Percentiles rank a stretch among this genome's conserved stretches.
These are phyloP conservation scores for Neurospora sp. DNA, from an alignment of 495 filamentous ascomycete species.

Conservation along the genomic window DNA sequence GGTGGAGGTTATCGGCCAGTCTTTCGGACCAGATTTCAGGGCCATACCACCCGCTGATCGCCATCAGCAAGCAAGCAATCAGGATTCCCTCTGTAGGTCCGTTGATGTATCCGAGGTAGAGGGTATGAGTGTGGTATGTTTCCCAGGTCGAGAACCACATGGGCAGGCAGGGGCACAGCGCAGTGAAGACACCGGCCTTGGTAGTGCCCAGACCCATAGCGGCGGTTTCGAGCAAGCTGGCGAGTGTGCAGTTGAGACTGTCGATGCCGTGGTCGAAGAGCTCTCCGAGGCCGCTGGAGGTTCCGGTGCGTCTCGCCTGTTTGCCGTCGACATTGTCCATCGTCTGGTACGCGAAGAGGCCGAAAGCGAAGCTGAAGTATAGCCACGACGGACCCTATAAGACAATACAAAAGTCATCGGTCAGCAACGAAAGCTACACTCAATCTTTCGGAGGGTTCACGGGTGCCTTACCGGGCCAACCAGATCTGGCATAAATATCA, in stretches of 20 bases:
- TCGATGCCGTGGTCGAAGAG: conserved; percentile 99
- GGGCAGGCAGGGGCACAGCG: conserved; percentile 78
- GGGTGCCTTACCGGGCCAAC: conserved; percentile 64
- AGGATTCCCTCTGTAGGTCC: conserved; percentile 94
- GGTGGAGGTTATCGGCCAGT: conserved; percentile 42
- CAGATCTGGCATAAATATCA: conserved; percentile 81
- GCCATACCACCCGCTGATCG: conserved; percentile 75
- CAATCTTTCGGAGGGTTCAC: background rate
- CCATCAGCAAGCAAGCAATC: conserved; percentile 77
- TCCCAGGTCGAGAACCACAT: conserved; percentile 99
- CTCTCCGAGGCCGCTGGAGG: conserved; percentile 88
- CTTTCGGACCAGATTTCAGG: conserved; percentile 77
- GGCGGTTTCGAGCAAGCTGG: conserved; percentile 75
- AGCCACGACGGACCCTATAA: conserved; percentile 74
- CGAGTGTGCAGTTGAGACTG: conserved; percentile 91
- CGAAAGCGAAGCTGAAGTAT: conserved; percentile 89
- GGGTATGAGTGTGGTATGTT: conserved; percentile 95
- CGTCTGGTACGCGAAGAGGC: conserved; percentile 96
- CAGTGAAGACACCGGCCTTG: conserved; percentile 78
- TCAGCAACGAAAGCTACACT: background rate
- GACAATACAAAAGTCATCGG: background rate
- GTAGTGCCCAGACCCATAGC: conserved; percentile 83
- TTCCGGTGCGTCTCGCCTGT: conserved; percentile 88
- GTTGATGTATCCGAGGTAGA: conserved; percentile 95
- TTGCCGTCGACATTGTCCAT: conserved; percentile 99